These are phyloP conservation scores for Triangularia setosa DNA, from an alignment of 2,329 filamentous ascomycete species.

Conservation along the genomic window DNA sequence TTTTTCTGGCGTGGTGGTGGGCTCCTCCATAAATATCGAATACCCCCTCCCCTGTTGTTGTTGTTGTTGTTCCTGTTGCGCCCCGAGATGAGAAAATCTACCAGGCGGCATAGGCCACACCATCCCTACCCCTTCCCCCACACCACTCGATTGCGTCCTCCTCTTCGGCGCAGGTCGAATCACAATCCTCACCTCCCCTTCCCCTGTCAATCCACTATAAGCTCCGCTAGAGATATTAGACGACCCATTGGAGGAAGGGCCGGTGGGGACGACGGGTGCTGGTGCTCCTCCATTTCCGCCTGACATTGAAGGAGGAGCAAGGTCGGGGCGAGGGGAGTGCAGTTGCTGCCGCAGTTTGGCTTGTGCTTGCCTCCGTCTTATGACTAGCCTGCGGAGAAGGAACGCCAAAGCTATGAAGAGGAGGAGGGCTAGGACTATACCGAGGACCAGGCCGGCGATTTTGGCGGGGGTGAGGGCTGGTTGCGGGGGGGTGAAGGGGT, in stretches of 20 bases:
- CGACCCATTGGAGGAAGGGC: background rate
- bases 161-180: slow-evolving; percentile 28
- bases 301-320: background rate
- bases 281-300: background rate
- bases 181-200: slow-evolving; percentile 31
- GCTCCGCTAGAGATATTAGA: slow-evolving; percentile 8
- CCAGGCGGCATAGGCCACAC: slow-evolving; percentile 31
- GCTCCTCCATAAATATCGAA: slow-evolving; percentile 28
- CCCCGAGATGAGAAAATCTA: slow-evolving; percentile 11
- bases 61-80: no score
- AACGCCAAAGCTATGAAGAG: slow-evolving; percentile 24
- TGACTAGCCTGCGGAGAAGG: slow-evolving; percentile 21
- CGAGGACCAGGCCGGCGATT: slow-evolving; percentile 30
- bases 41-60: slow-evolving; percentile 13
- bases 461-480: slow-evolving; percentile 25
- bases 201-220: slow-evolving; percentile 18
- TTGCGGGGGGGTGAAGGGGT: background rate
- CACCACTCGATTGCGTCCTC: slow-evolving; percentile 4
- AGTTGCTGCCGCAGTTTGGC: slow-evolving; percentile 20
- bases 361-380: slow-evolving; percentile 14
- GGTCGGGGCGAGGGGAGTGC: background rate
- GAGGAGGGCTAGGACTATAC: slow-evolving; percentile 25
- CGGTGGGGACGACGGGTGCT: background rate
- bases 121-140: background rate
- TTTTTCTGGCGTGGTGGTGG: slow-evolving; percentile 11